These are phyloP conservation scores for Leccinum ochraceum DNA, from an alignment of 768 basidiomycete genomes.

Conservation along the genomic window DNA sequence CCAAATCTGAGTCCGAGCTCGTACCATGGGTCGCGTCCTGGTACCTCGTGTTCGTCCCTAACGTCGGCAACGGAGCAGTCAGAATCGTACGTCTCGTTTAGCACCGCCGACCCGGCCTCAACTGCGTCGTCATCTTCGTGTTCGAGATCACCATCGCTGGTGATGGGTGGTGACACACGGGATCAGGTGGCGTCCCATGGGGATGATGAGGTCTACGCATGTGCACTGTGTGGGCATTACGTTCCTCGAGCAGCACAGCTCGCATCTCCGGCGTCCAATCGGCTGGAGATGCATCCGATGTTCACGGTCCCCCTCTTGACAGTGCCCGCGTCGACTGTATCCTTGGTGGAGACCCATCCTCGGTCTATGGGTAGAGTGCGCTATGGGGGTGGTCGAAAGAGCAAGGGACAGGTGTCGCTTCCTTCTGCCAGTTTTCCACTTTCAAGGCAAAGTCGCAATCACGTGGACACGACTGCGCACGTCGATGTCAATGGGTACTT, in stretches of 20 bases:
- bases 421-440: not conserved
- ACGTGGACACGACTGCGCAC: not conserved
- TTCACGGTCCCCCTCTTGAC: constrained; percentile 32
- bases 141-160: constrained; percentile 18
- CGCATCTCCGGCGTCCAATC: not conserved
- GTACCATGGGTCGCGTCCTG: constrained; percentile 15
- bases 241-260: not conserved
- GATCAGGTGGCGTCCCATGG: not conserved
- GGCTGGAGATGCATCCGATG: constrained; percentile 27
- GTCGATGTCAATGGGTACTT: not conserved
- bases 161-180: not conserved
- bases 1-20: not conserved
- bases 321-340: constrained; percentile 11
- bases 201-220: constrained; percentile 4
- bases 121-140: constrained; percentile 10
- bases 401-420: not conserved
- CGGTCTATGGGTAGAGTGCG: not conserved
- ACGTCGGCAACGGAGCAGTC: constrained; percentile 25
- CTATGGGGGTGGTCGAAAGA: not conserved
- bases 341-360: not conserved
- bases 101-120: constrained; percentile 20
- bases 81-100: constrained; percentile 25
- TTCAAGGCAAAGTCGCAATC: not conserved
- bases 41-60: constrained; percentile 20
- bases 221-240: constrained; percentile 24